These are phyloP conservation scores for Blepharisma undulans DNA, from an alignment of 169 alveolate genomes.

Conservation along the genomic window DNA sequence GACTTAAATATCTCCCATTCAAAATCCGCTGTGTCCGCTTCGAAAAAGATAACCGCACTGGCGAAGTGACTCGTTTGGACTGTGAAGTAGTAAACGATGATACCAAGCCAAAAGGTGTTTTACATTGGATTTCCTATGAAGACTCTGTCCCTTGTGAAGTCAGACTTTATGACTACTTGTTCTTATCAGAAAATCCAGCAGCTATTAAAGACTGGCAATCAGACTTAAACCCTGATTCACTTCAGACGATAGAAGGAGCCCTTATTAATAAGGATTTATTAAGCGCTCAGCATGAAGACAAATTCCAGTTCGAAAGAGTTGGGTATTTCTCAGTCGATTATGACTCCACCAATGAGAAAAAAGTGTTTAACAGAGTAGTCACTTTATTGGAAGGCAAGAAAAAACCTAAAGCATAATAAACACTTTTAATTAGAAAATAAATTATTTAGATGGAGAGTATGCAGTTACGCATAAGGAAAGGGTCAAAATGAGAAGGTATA, in stretches of 20 bases:
- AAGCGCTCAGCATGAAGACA: constrained; percentile 68
- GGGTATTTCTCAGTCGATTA: constrained; percentile 86
- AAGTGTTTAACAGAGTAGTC: constrained; percentile 84
- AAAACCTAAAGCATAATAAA: background rate
- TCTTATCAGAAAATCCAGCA: constrained; percentile 69
- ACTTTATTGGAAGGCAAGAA: constrained; percentile 70
- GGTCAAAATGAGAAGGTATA: background rate
- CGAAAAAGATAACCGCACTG: constrained; percentile 50
- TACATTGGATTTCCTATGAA: constrained; percentile 86
- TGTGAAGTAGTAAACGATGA: constrained; percentile 60
- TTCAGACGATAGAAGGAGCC: constrained; percentile 64
- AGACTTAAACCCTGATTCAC: constrained; percentile 73
- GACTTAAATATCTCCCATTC: constrained; percentile 78
- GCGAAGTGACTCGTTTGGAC: constrained; percentile 51
- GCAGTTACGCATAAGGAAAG: background rate
- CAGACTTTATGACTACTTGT: constrained; percentile 73
- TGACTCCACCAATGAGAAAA: constrained; percentile 55
- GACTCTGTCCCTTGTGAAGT: constrained; percentile 71
- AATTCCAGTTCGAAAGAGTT: constrained; percentile 88
- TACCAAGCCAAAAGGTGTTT: constrained; percentile 74
- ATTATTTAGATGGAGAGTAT: background rate
- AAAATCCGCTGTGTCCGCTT: constrained; percentile 63
- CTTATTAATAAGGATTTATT: constrained; percentile 67
- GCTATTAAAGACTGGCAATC: constrained; percentile 69
- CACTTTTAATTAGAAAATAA: background rate